phyloP scores from a whole-genome alignment of 768 basidiomycete genomes.

The Sporobolomyces pararoseus region DNA sequence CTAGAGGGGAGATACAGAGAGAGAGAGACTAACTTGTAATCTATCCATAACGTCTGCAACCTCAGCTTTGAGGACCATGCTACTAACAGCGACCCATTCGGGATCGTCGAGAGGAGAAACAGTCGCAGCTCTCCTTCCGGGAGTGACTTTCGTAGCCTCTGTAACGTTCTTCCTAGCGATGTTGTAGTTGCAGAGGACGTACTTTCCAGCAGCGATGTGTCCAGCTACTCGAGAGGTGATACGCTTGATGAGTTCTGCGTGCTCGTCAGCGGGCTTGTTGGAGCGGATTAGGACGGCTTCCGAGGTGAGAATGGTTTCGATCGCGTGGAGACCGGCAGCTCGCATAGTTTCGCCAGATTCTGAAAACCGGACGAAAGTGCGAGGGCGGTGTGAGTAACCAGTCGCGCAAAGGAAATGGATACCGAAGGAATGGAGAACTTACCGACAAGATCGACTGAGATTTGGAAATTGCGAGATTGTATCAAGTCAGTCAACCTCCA shows the following conservation, averaged over 20 bases:
- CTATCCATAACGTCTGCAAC: conserved; percentile 84
- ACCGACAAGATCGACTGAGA: conserved; percentile 89
- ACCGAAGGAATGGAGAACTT: conserved; percentile 43
- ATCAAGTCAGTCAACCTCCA: conserved; percentile 6
- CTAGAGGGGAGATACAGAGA: background rate
- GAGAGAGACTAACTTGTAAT: conserved; percentile 54
- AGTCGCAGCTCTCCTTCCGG: conserved; percentile 84
- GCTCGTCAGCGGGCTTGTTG: conserved; percentile 55
- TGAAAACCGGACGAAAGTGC: conserved; percentile 48
- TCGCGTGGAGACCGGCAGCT: conserved; percentile 88
- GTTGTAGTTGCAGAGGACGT: conserved; percentile 90
- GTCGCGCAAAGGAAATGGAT: too few species aligned
- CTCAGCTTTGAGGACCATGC: conserved; percentile 58
- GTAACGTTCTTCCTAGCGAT: conserved; percentile 63
- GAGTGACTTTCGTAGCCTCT: conserved; percentile 68
- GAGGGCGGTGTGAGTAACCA: background rate
- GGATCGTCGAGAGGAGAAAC: conserved; percentile 71
- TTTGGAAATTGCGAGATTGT: too few species aligned
- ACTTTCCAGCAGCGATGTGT: conserved; percentile 73
- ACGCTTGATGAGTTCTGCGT: conserved; percentile 65
- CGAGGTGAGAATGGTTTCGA: conserved; percentile 76
- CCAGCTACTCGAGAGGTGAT: conserved; percentile 86
- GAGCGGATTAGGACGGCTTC: conserved; percentile 91
- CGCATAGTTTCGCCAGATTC: conserved; percentile 99
- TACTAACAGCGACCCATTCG: conserved; percentile 85